A percentile compares a stretch with the other conserved stretches of the same genome.
These are phyloP conservation scores for Cucurbita ficifolia DNA, from an alignment of 306 rosid species.

Conservation along the genomic window DNA sequence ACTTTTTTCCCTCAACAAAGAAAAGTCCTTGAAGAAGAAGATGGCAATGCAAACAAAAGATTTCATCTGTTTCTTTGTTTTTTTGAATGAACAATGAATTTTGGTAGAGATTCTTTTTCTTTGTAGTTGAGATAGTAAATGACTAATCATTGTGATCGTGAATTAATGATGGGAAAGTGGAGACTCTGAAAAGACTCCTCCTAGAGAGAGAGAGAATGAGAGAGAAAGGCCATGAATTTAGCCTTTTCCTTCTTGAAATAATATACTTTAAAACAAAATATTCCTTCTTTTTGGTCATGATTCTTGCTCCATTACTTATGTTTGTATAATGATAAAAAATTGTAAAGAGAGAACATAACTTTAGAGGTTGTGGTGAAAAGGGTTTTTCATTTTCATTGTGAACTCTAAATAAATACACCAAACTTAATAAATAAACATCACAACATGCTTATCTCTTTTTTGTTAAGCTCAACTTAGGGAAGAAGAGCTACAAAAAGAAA, in stretches of 20 bases:
- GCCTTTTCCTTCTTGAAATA: background rate
- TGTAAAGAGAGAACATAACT: background rate
- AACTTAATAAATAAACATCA: background rate
- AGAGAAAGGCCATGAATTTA: background rate
- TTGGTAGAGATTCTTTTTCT: constrained; percentile 19
- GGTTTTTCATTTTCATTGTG: background rate
- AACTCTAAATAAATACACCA: background rate
- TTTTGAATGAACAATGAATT: background rate
- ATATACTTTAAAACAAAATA: background rate
- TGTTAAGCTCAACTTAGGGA: background rate
- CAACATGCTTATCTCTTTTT: background rate
- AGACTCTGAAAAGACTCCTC: constrained; percentile 13
- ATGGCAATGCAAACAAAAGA: no score
- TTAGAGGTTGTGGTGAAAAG: background rate
- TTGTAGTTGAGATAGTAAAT: constrained; percentile 26
- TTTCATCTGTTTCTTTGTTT: background rate
- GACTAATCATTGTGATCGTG: constrained; percentile 18
- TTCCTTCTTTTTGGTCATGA: background rate
- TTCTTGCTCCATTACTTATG: constrained; percentile 1
- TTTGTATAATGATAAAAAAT: background rate
- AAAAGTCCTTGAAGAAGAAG: no score
- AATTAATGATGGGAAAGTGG: constrained; percentile 32
- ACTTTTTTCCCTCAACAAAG: no score
- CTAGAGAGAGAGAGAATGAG: background rate
- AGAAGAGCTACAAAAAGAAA: background rate